Evolutionary conservation across 148 eudicot genomes (phyloP).

Genomic region (Chenopodium formosanum): DNA sequence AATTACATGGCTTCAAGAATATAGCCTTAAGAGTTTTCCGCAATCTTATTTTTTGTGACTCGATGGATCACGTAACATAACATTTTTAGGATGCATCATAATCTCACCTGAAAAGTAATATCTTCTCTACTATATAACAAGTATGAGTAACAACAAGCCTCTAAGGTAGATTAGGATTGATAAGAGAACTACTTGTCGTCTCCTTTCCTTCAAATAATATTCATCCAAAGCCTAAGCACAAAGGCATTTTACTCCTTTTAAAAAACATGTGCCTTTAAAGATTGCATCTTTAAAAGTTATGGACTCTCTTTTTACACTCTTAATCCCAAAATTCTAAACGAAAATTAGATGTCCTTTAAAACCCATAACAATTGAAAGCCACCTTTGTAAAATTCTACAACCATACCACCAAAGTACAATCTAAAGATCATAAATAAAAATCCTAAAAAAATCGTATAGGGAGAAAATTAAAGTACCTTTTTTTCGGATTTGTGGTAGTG

Average conservation of each 20-base stretch:
- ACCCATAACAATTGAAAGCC: too few relatives aligned
- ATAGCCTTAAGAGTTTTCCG: conserved; percentile 29
- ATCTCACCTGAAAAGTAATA: conserved; percentile 27
- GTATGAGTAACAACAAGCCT: conserved; percentile 22
- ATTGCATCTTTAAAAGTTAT: conserved; percentile 64
- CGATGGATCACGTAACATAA: conserved; percentile 30
- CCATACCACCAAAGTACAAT: too few relatives aligned
- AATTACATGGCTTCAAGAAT: background rate
- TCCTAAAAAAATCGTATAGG: too few relatives aligned
- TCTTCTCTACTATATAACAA: conserved; percentile 3
- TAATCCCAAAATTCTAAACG: too few relatives aligned
- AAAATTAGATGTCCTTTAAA: too few relatives aligned
- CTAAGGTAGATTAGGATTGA: conserved; percentile 37
- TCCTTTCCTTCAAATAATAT: conserved; percentile 48
- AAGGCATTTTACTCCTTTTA: background rate
- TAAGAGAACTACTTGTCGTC: conserved; percentile 35
- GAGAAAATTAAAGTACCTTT: too few relatives aligned
- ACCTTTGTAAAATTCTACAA: too few relatives aligned
- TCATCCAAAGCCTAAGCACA: conserved; percentile 42
- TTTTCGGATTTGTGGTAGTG: too few relatives aligned
- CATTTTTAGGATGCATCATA: conserved; percentile 27
- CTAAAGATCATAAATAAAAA: too few relatives aligned
- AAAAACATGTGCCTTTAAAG: conserved; percentile 52
- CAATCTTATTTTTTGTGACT: conserved; percentile 40
- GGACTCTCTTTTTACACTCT: conserved; percentile 34